Conservation (phyloP, 805 yeast genomes). For the Sporopachydermia lactativora region DNA sequence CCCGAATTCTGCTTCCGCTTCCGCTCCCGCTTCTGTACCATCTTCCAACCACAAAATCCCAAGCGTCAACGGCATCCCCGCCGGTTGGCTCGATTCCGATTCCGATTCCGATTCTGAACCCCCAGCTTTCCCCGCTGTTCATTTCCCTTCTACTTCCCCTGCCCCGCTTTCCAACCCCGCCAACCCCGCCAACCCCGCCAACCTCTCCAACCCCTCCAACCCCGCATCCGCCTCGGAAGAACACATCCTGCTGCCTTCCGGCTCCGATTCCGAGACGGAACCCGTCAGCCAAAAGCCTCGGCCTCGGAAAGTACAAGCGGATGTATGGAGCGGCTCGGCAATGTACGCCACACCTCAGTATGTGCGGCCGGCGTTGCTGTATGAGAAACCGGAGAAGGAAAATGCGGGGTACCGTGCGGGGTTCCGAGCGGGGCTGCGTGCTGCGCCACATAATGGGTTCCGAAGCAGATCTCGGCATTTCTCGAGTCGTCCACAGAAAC, state of each 20-base stretch:
- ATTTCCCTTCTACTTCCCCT: too few species aligned
- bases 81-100: constrained; percentile 1
- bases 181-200: neutral
- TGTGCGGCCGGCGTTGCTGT: neutral
- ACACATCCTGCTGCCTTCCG: neutral
- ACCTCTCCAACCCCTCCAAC: neutral
- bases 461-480: too few species aligned
- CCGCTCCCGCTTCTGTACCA: too few species aligned
- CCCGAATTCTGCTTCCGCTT: too few species aligned
- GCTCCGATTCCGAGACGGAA: neutral
- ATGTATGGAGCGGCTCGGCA: neutral
- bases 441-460: too few species aligned
- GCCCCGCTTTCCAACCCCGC: too few species aligned
- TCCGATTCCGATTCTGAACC: neutral
- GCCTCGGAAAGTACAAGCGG: neutral
- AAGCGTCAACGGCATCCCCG: constrained; percentile 1
- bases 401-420: too few species aligned
- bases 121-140: too few species aligned
- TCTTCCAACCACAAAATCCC: too few species aligned
- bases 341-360: neutral
- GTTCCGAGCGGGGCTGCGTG: too few species aligned
- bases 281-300: neutral
- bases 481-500: too few species aligned
- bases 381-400: neutral
- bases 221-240: neutral